These are phyloP conservation scores for Naematelia encephala DNA, from an alignment of 768 basidiomycete genomes.

Conservation along the genomic window DNA sequence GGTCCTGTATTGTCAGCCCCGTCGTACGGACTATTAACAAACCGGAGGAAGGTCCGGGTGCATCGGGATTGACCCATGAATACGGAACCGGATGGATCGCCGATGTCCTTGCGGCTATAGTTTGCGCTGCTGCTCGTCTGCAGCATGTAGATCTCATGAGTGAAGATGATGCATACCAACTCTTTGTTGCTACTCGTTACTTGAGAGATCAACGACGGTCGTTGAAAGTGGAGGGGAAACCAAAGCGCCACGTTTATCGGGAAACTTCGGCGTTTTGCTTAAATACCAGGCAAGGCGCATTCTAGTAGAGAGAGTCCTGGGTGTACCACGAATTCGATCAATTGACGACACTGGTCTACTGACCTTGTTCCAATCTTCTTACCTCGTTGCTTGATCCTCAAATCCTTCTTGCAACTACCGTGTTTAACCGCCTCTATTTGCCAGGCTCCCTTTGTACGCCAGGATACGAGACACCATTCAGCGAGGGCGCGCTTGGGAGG, in stretches of 20 bases:
- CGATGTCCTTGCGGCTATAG: background rate
- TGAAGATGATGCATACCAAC: background rate
- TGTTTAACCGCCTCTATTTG: background rate
- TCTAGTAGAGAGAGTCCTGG: too few relatives aligned
- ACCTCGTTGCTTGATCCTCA: too few relatives aligned
- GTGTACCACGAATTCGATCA: too few relatives aligned
- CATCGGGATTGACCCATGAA: conserved; percentile 28
- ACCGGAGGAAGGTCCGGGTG: conserved; percentile 15
- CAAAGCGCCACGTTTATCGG: background rate
- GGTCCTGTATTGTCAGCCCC: conserved; percentile 12
- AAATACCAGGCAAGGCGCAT: too few relatives aligned
- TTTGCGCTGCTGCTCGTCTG: background rate
- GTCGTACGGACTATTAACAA: background rate
- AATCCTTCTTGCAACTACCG: too few relatives aligned
- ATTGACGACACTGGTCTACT: too few relatives aligned
- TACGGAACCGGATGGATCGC: conserved; percentile 25
- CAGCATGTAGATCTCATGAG: background rate
- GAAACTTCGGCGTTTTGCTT: background rate
- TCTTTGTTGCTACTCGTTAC: too few relatives aligned
- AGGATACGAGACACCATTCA: background rate
- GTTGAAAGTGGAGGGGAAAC: background rate
- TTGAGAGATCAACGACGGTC: too few relatives aligned
- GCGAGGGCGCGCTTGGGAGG: conserved; percentile 1
- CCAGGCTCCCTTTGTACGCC: background rate
- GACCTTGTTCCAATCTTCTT: too few relatives aligned